These are phyloP conservation scores for Phialophora expanda DNA, from an alignment of 2,329 filamentous ascomycete species.

Conservation along the genomic window DNA sequence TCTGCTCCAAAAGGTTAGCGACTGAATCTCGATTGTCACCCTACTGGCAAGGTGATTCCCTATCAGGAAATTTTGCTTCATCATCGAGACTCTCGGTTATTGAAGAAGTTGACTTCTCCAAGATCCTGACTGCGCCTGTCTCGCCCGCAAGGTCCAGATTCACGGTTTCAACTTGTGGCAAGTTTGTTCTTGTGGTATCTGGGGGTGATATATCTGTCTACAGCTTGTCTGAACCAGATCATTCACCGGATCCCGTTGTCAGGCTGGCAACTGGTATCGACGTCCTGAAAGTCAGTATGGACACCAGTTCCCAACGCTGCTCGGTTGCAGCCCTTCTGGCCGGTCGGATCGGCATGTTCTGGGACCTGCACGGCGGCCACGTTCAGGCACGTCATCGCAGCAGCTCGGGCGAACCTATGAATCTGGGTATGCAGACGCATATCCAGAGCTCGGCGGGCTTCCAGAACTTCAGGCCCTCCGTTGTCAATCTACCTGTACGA, in stretches of 20 bases:
- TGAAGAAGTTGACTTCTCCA: constrained; percentile 34
- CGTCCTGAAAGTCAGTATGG: constrained; percentile 67
- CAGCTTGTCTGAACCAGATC: constrained; percentile 44
- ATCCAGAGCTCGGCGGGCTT: constrained; percentile 20
- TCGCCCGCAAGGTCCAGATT: constrained; percentile 45
- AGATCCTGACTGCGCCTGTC: constrained; percentile 35
- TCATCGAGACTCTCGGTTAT: constrained; percentile 27
- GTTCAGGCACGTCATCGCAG: constrained; percentile 37
- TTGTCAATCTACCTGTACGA: constrained; percentile 15
- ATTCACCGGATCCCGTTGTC: constrained; percentile 54
- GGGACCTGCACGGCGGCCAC: constrained; percentile 51
- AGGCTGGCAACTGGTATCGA: constrained; percentile 62
- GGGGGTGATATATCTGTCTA: constrained; percentile 64
- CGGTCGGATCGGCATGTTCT: constrained; percentile 66
- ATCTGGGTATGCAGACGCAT: constrained; percentile 30
- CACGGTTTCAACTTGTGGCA: constrained; percentile 63
- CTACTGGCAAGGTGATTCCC: constrained; percentile 49
- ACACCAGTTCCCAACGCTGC: constrained; percentile 61
- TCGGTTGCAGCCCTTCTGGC: constrained; percentile 65
- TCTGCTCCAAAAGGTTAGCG: constrained; percentile 55
- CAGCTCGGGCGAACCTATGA: constrained; percentile 35
- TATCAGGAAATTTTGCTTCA: constrained; percentile 40
- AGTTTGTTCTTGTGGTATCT: constrained; percentile 62
- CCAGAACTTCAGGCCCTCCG: constrained; percentile 3
- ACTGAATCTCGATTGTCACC: constrained; percentile 56